Evolutionary conservation across 2,329 filamentous ascomycete species (phyloP).

Genomic region (Fusarium pseudograminearum): DNA sequence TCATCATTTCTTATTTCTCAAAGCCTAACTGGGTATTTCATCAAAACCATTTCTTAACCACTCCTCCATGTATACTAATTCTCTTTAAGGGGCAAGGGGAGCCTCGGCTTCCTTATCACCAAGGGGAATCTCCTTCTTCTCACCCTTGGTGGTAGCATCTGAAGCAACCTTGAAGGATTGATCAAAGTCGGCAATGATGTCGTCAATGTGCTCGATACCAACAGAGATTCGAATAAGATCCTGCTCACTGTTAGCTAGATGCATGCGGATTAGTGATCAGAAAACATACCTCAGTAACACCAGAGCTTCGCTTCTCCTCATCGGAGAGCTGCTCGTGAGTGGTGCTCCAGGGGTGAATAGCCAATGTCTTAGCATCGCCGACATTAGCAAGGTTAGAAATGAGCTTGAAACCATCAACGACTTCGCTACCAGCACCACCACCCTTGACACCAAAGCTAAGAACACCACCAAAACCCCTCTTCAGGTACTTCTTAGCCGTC

Average conservation of each 20-base stretch:
- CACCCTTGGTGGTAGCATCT: slow-evolving; percentile 57
- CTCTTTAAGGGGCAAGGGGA: slow-evolving; percentile 41
- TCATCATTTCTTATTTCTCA: slow-evolving; percentile 13
- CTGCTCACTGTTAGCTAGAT: slow-evolving; percentile 52
- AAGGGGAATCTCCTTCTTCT: slow-evolving; percentile 39
- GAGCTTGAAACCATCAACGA: slow-evolving; percentile 94
- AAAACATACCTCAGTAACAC: slow-evolving; percentile 76
- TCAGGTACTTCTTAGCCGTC: slow-evolving; percentile 87
- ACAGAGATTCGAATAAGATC: slow-evolving; percentile 96
- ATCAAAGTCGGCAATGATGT: slow-evolving; percentile 95
- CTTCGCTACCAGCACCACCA: slow-evolving; percentile 82
- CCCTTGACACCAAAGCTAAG: slow-evolving; percentile 95
- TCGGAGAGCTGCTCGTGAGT: slow-evolving; percentile 93
- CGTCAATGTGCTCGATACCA: slow-evolving; percentile 95
- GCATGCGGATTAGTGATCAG: not conserved
- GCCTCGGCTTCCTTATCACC: slow-evolving; percentile 55
- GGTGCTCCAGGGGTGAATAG: slow-evolving; percentile 94
- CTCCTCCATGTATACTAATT: not conserved
- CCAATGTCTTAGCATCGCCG: slow-evolving; percentile 93
- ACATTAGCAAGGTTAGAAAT: slow-evolving; percentile 97
- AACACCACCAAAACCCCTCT: slow-evolving; percentile 87
- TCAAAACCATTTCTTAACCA: slow-evolving; percentile 21
- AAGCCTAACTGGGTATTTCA: slow-evolving; percentile 32
- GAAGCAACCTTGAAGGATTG: slow-evolving; percentile 80
- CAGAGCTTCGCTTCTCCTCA: slow-evolving; percentile 82